phyloP scores from a whole-genome alignment of 2,329 filamentous ascomycete species.

The Onygena corvina region DNA sequence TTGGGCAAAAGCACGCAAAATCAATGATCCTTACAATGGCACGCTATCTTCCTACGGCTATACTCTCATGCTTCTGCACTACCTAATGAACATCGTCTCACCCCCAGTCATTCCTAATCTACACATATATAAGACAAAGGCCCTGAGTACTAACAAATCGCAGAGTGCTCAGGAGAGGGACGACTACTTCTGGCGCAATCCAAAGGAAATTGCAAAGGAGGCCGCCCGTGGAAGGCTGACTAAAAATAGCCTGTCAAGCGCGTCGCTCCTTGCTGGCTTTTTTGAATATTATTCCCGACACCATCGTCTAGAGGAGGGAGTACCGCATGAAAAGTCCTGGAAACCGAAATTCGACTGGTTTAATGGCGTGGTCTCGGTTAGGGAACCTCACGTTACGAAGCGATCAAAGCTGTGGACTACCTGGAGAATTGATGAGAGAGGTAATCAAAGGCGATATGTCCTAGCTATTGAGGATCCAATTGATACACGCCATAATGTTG shows the following conservation, averaged over 20 bases:
- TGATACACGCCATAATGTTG: slow-evolving; percentile 77
- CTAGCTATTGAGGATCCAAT: slow-evolving; percentile 90
- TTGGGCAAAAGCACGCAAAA: slow-evolving; percentile 74
- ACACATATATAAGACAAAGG: slow-evolving; percentile 29
- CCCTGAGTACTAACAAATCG: slow-evolving; percentile 24
- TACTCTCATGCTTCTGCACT: slow-evolving; percentile 84
- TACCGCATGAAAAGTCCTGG: slow-evolving; percentile 19
- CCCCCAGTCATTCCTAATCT: slow-evolving; percentile 80
- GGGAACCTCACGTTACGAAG: slow-evolving; percentile 59
- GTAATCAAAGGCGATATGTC: slow-evolving; percentile 67
- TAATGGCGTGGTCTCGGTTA: slow-evolving; percentile 64
- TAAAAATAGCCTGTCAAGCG: slow-evolving; percentile 57
- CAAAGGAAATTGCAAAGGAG: slow-evolving; percentile 53
- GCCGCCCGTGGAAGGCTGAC: slow-evolving; percentile 50
- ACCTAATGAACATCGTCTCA: slow-evolving; percentile 66
- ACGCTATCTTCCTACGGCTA: slow-evolving; percentile 85
- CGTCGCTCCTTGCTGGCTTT: slow-evolving; percentile 64
- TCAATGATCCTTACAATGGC: slow-evolving; percentile 77
- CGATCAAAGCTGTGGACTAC: slow-evolving; percentile 73
- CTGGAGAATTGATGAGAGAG: slow-evolving; percentile 58
- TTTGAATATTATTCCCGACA: slow-evolving; percentile 72
- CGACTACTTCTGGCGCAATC: slow-evolving; percentile 67
- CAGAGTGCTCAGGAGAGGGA: slow-evolving; percentile 50
- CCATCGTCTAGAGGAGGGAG: not conserved
- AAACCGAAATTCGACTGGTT: slow-evolving; percentile 61